Conservation (phyloP, 495 filamentous ascomycete genomes). For the Aspergillus conjunctus region DNA sequence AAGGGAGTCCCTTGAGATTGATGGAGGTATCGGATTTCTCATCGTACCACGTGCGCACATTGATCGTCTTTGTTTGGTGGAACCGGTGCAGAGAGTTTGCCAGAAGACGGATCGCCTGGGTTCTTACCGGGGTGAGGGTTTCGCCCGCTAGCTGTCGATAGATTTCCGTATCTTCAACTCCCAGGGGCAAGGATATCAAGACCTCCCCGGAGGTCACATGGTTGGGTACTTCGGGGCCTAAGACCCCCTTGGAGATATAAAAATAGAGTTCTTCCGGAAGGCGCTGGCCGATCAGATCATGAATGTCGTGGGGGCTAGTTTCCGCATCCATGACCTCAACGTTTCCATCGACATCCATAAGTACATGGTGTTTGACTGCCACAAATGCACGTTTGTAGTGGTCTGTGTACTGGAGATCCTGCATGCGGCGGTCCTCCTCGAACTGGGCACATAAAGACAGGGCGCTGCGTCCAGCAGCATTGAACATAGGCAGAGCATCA, state of each 20-base stretch:
- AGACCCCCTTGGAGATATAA: constrained; percentile 81
- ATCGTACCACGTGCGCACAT: constrained; percentile 83
- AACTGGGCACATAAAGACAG: constrained; percentile 67
- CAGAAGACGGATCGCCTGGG: constrained; percentile 72
- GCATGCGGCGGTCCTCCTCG: constrained; percentile 68
- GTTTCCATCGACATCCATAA: constrained; percentile 73
- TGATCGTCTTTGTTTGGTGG: constrained; percentile 74
- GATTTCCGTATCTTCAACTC: constrained; percentile 75
- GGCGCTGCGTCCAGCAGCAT: constrained; percentile 62
- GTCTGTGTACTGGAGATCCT: constrained; percentile 75
- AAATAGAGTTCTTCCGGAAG: constrained; percentile 90
- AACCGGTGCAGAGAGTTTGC: constrained; percentile 77
- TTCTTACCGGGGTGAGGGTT: constrained; percentile 70
- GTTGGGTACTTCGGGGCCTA: constrained; percentile 77
- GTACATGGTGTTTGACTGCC: constrained; percentile 82
- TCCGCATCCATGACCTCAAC: constrained; percentile 71
- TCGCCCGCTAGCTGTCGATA: constrained; percentile 77
- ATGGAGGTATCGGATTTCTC: constrained; percentile 63
- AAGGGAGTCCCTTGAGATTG: constrained; percentile 63
- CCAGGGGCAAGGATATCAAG: constrained; percentile 73
- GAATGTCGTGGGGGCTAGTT: constrained; percentile 73
- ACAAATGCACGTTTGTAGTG: constrained; percentile 82
- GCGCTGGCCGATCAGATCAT: constrained; percentile 85
- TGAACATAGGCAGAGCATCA: constrained; percentile 72
- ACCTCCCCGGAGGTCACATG: constrained; percentile 79